Conservation (phyloP, 371 early-diverging fungal species). For the Syncephalastrum contaminatum region DNA sequence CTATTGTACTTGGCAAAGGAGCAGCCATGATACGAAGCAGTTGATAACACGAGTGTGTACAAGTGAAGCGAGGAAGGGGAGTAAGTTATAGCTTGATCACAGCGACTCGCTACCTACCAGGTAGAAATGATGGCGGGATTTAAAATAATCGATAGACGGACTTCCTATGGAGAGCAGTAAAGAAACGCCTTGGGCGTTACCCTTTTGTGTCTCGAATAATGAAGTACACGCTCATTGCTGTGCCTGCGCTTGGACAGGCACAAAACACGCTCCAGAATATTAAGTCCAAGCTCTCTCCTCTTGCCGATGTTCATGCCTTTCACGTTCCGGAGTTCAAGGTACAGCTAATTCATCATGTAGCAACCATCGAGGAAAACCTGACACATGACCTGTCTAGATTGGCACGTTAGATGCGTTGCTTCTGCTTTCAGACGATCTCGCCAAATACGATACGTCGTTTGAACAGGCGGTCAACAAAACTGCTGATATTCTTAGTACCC, state of each 20-base stretch:
- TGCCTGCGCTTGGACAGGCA: conserved; percentile 45
- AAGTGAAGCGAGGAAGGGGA: no score
- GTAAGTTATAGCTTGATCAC: no score
- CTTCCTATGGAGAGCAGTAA: no score
- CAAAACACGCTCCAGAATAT: conserved; percentile 43
- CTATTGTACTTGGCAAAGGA: no score
- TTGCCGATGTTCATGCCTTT: conserved; percentile 37
- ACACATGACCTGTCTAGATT: conserved; percentile 53
- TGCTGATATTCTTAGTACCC: conserved; percentile 72
- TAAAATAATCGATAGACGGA: no score
- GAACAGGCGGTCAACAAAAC: conserved; percentile 77
- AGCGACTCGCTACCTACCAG: no score
- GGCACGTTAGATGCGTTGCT: conserved; percentile 92
- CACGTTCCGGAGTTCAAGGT: conserved; percentile 59
- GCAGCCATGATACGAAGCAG: no score
- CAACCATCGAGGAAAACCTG: not conserved
- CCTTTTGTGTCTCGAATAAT: conserved; percentile 13
- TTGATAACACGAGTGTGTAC: no score
- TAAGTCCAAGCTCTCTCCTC: conserved; percentile 38
- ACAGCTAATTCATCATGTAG: conserved; percentile 8
- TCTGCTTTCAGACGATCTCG: conserved; percentile 87
- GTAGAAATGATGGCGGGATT: no score
- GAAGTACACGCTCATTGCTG: conserved; percentile 49
- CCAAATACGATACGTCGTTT: conserved; percentile 75
- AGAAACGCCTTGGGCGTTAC: no score